Percentiles rank a stretch among this genome's conserved stretches.
Conservation (phyloP, 139 green algal genomes). For the Desmodesmus armatus region DNA sequence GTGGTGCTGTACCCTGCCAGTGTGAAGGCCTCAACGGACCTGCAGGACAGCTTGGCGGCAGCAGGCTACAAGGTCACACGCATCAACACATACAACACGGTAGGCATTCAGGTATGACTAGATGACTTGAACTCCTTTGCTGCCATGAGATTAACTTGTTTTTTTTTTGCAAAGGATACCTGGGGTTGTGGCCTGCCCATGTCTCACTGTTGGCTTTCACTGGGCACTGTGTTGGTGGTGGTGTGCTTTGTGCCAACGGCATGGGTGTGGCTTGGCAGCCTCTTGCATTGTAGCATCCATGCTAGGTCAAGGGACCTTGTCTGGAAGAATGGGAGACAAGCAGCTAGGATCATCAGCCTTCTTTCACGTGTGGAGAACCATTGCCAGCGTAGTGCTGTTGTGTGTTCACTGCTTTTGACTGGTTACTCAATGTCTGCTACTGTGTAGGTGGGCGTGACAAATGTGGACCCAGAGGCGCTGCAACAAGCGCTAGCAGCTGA, state of each 20-base stretch:
- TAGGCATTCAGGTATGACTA: constrained; percentile 35
- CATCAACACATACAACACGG: constrained; percentile 91
- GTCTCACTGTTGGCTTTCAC: no score
- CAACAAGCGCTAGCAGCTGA: constrained; percentile 61
- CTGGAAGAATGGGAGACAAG: no score
- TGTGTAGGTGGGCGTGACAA: constrained; percentile 57
- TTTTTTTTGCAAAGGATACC: no score
- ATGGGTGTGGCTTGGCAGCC: no score
- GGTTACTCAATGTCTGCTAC: not conserved
- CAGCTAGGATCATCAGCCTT: no score
- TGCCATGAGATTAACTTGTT: no score
- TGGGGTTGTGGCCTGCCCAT: no score
- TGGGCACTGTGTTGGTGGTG: no score
- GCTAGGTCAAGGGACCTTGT: no score
- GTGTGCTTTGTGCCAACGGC: no score
- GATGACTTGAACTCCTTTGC: no score
- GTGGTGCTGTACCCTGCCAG: constrained; percentile 87
- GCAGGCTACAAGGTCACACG: constrained; percentile 78
- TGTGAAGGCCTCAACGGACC: constrained; percentile 71
- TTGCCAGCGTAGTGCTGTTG: not conserved
- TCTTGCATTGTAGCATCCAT: no score
- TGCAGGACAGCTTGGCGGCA: constrained; percentile 76
- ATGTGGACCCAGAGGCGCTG: constrained; percentile 57
- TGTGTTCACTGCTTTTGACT: not conserved
- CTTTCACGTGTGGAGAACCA: not conserved